phyloP scores from a whole-genome alignment of 108 stramenopile species.

The Cyclotella baltica region DNA sequence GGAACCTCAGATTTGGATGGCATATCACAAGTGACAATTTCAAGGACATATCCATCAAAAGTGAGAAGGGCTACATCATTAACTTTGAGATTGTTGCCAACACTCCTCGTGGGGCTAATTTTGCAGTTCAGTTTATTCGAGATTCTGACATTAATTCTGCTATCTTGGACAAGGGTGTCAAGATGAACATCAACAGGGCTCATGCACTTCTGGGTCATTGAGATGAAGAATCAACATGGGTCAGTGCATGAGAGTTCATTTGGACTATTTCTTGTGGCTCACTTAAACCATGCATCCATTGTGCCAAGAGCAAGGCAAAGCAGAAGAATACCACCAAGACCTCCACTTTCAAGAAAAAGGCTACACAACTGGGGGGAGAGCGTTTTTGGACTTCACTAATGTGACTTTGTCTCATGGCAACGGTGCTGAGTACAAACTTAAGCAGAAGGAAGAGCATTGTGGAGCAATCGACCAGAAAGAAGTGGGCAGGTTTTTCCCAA shows the following conservation, averaged over 20 bases:
- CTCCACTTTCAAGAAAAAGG: not conserved
- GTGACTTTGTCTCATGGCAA: not conserved
- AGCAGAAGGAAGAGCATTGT: too few relatives aligned
- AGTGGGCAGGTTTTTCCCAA: too few relatives aligned
- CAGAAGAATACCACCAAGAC: constrained; percentile 22
- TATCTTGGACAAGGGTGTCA: not conserved
- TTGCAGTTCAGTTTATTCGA: constrained; percentile 23
- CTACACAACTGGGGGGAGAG: not conserved
- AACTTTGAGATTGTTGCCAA: constrained; percentile 48
- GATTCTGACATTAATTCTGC: not conserved
- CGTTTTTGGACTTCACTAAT: not conserved
- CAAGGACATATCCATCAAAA: too few relatives aligned
- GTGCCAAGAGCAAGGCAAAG: constrained; percentile 30
- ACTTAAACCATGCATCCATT: constrained; percentile 36
- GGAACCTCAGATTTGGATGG: constrained; percentile 34
- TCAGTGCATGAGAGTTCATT: constrained; percentile 21
- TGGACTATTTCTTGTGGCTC: constrained; percentile 25
- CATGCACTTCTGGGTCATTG: constrained; percentile 39
- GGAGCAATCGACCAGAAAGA: too few relatives aligned
- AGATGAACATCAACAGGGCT: constrained; percentile 22
- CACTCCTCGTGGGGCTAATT: constrained; percentile 30
- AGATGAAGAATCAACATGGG: constrained; percentile 18
- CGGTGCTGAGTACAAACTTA: too few relatives aligned
- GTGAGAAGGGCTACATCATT: constrained; percentile 6
- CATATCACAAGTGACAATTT: constrained; percentile 34